These are phyloP conservation scores for Microsporum audouinii DNA, from an alignment of 2,329 filamentous ascomycete genomes.

Conservation along the genomic window DNA sequence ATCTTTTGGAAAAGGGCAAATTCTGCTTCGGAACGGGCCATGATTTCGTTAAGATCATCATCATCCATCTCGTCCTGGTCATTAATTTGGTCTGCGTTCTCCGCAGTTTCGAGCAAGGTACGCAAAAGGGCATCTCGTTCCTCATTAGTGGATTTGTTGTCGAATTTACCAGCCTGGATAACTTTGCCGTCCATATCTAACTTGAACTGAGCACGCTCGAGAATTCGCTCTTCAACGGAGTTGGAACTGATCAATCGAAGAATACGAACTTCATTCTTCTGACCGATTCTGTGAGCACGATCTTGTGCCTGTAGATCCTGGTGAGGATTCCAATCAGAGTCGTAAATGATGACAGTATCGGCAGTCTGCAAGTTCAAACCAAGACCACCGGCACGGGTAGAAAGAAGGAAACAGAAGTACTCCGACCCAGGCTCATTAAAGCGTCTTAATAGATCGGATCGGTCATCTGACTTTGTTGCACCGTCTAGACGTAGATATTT, in stretches of 20 bases:
- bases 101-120: constrained; percentile 74
- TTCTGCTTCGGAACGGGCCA: constrained; percentile 79
- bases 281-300: constrained; percentile 98
- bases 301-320: constrained; percentile 98
- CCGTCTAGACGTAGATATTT: constrained; percentile 88
- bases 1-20: constrained; percentile 67
- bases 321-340: constrained; percentile 99
- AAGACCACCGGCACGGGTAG: constrained; percentile 92
- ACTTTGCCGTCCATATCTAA: constrained; percentile 99
- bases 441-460: constrained; percentile 73
- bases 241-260: constrained; percentile 90
- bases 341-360: constrained; percentile 98
- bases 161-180: constrained; percentile 97
- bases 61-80: constrained; percentile 98
- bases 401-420: constrained; percentile 97
- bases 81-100: constrained; percentile 56
- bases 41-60: constrained; percentile 88
- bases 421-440: constrained; percentile 87
- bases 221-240: constrained; percentile 96
- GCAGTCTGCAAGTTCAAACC: constrained; percentile 95
- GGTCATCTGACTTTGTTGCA: constrained; percentile 94
- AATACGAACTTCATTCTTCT: constrained; percentile 98
- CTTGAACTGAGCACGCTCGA: constrained; percentile 94
- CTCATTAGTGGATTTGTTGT: constrained; percentile 97
- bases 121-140: constrained; percentile 95